phyloP scores from a whole-genome alignment of 139 green algal species.

The Volvox africanus region DNA sequence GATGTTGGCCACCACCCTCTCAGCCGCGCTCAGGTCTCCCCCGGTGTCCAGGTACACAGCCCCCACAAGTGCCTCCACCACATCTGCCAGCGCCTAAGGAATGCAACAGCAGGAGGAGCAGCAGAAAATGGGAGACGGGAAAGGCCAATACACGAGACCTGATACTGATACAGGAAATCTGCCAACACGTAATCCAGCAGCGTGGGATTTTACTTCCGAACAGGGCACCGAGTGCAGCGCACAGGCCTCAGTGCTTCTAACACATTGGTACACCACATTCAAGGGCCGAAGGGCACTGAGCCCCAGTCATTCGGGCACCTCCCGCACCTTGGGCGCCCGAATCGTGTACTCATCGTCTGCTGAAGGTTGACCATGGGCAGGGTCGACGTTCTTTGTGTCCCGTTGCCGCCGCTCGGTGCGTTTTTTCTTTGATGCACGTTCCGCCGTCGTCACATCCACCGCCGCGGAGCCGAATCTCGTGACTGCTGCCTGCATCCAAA shows the following conservation, averaged over 20 bases:
- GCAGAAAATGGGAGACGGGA: neutral
- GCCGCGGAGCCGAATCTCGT: neutral
- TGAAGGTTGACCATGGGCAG: neutral
- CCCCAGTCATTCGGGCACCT: neutral
- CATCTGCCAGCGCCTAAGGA: constrained; percentile 22
- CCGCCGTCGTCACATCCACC: constrained; percentile 12
- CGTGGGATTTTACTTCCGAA: too few species aligned
- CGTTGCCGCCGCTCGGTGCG: neutral
- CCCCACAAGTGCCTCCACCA: constrained; percentile 37
- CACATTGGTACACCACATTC: neutral
- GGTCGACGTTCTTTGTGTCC: neutral
- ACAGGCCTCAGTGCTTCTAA: neutral
- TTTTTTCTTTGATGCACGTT: neutral
- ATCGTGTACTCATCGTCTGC: neutral
- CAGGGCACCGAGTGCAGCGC: neutral
- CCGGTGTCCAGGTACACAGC: constrained; percentile 43
- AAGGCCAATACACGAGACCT: too few species aligned
- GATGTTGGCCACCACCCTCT: constrained; percentile 18
- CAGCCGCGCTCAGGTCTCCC: constrained; percentile 10
- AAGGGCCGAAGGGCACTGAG: neutral
- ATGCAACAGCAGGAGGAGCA: neutral
- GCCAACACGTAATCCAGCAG: too few species aligned
- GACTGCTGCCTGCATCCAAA: neutral
- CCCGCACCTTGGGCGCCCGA: constrained; percentile 16
- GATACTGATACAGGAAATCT: neutral